A percentile compares a stretch with the other conserved stretches of the same genome.
These are phyloP conservation scores for Fonsecaea nubica DNA, from an alignment of 2,329 filamentous ascomycete genomes.

Conservation along the genomic window DNA sequence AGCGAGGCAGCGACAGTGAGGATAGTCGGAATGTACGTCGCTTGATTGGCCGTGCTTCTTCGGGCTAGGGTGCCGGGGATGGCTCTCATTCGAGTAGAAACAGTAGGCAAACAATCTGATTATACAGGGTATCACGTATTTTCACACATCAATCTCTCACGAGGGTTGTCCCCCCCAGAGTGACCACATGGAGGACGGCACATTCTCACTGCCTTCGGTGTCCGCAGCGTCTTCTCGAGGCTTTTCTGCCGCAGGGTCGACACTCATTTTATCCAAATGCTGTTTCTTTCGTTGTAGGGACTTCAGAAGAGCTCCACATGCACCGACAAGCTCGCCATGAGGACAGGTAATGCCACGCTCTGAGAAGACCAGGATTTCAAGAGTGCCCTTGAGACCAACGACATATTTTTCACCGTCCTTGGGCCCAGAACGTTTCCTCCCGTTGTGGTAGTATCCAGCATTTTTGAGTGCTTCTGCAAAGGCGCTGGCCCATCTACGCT, in stretches of 20 bases:
- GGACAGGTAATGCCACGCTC: constrained; percentile 14
- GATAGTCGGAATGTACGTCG: too few relatives aligned
- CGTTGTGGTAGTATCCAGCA: constrained; percentile 49
- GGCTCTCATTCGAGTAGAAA: not conserved
- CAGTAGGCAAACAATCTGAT: not conserved
- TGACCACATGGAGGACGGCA: constrained; percentile 16
- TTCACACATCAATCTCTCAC: not conserved
- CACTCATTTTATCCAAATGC: constrained; percentile 10
- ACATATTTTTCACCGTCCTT: constrained; percentile 29
- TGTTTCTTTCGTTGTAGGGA: constrained; percentile 18
- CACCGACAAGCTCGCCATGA: constrained; percentile 24
- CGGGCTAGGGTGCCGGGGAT: too few relatives aligned
- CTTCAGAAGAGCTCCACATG: constrained; percentile 20
- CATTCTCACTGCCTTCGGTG: not conserved
- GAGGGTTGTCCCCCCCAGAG: constrained; percentile 4
- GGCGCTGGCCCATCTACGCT: constrained; percentile 53
- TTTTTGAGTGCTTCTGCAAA: constrained; percentile 54
- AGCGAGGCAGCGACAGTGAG: too few relatives aligned
- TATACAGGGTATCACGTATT: constrained; percentile 13
- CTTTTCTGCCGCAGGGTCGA: not conserved
- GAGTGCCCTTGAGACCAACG: constrained; percentile 45
- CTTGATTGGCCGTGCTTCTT: too few relatives aligned
- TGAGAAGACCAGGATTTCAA: constrained; percentile 43
- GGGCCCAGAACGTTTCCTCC: constrained; percentile 10
- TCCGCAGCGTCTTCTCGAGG: not conserved